A percentile compares a stretch with the other conserved stretches of the same genome.
These are phyloP conservation scores for Phyllosticta paracitricarpa DNA, from an alignment of 2,329 filamentous ascomycete species.

Conservation along the genomic window DNA sequence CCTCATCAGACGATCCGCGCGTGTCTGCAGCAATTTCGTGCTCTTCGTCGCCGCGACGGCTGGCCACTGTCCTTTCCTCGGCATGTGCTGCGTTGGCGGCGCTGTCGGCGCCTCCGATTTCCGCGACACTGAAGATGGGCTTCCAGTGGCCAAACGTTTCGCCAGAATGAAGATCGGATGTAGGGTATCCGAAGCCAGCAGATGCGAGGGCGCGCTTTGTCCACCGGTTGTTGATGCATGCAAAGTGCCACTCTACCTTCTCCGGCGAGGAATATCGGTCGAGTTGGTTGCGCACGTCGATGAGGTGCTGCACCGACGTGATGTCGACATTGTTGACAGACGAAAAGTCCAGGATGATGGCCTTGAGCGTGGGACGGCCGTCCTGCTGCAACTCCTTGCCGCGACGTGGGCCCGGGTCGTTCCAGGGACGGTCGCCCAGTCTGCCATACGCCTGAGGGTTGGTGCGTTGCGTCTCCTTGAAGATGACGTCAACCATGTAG, in stretches of 20 bases:
- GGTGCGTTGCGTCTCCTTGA: slow-evolving; percentile 61
- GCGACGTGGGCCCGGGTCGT: slow-evolving; percentile 69
- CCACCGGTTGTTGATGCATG: slow-evolving; percentile 90
- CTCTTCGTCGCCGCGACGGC: slow-evolving; percentile 5
- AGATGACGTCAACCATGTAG: slow-evolving; percentile 41
- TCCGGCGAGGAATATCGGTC: slow-evolving; percentile 75
- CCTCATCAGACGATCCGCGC: slow-evolving; percentile 1
- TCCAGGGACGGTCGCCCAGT: slow-evolving; percentile 66
- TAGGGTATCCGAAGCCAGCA: slow-evolving; percentile 81
- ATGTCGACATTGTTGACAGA: slow-evolving; percentile 91
- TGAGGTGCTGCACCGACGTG: slow-evolving; percentile 82
- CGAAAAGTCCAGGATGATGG: slow-evolving; percentile 88
- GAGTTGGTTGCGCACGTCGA: slow-evolving; percentile 90
- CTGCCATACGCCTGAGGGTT: slow-evolving; percentile 54
- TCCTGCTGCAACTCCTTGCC: slow-evolving; percentile 41
- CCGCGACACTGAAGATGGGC: slow-evolving; percentile 89
- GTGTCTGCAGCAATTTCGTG: background rate
- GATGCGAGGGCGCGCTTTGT: slow-evolving; percentile 81
- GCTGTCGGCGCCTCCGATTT: slow-evolving; percentile 63
- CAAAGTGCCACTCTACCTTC: slow-evolving; percentile 87
- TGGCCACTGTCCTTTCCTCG: slow-evolving; percentile 17
- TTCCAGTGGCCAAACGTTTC: slow-evolving; percentile 64
- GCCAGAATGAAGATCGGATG: slow-evolving; percentile 39
- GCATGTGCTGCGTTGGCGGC: slow-evolving; percentile 60
- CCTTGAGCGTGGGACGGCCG: slow-evolving; percentile 61